These are phyloP conservation scores for Aspergillus hiratsukae DNA, from an alignment of 2,329 filamentous ascomycete genomes.

Conservation along the genomic window DNA sequence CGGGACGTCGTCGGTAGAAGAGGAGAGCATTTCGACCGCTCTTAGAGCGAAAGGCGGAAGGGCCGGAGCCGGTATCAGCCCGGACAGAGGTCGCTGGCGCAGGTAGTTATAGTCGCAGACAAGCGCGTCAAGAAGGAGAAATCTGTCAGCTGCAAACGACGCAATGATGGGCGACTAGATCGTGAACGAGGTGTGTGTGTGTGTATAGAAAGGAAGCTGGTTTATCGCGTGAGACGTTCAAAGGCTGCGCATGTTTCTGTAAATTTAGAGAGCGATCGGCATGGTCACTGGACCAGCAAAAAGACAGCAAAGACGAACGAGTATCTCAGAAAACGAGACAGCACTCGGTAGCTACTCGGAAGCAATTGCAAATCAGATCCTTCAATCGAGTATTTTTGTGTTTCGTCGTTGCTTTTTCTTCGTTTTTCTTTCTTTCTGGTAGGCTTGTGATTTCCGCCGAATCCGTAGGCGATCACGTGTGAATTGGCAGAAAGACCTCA, in stretches of 20 bases:
- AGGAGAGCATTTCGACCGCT: slow-evolving; percentile 40
- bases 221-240: slow-evolving; percentile 5
- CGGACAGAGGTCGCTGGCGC: slow-evolving; percentile 20
- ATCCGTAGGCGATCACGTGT: slow-evolving; percentile 15
- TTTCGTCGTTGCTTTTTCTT: background rate
- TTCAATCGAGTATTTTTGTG: background rate
- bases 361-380: background rate
- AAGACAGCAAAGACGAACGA: background rate
- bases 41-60: slow-evolving; percentile 48
- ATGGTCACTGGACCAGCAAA: background rate
- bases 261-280: slow-evolving; percentile 7
- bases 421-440: background rate
- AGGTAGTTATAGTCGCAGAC: slow-evolving; percentile 16
- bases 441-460: slow-evolving; percentile 9
- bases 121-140: slow-evolving; percentile 19
- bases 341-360: background rate
- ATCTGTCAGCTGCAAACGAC: slow-evolving; percentile 18
- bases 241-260: slow-evolving; percentile 13
- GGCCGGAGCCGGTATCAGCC: slow-evolving; percentile 21
- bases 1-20: slow-evolving; percentile 57
- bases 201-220: background rate
- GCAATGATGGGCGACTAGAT: slow-evolving; percentile 33
- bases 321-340: background rate
- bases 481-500: slow-evolving; percentile 17
- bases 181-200: slow-evolving; percentile 2